Conservation (phyloP, 371 early-diverging fungal genomes). For the Capillidium rhysosporum region DNA sequence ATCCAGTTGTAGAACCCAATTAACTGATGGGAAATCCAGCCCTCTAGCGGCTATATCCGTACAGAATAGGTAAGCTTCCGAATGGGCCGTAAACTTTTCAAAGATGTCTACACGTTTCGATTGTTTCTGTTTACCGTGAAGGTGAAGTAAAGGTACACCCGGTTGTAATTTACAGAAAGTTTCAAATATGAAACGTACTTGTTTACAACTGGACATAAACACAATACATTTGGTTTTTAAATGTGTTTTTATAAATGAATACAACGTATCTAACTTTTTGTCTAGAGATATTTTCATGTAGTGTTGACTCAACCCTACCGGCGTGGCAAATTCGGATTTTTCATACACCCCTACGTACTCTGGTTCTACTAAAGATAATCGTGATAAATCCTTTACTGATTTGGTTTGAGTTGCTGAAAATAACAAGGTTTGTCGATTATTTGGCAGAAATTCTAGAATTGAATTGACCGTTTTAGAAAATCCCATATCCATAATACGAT, state of each 20-base stretch:
- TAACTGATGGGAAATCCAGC: conserved; percentile 94
- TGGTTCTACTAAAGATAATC: conserved; percentile 71
- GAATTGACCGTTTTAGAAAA: conserved; percentile 89
- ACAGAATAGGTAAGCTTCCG: conserved; percentile 60
- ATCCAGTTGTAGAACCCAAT: conserved; percentile 96
- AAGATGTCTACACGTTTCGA: conserved; percentile 78
- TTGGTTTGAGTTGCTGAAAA: conserved; percentile 96
- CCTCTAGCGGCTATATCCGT: conserved; percentile 98
- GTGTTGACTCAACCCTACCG: conserved; percentile 56
- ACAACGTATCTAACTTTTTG: conserved; percentile 78
- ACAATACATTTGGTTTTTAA: conserved; percentile 61
- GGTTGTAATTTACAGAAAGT: conserved; percentile 86
- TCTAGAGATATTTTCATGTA: conserved; percentile 64
- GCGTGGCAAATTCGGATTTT: conserved; percentile 58
- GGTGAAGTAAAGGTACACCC: conserved; percentile 71
- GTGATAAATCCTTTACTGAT: conserved; percentile 78
- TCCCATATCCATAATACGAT: conserved; percentile 86
- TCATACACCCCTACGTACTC: conserved; percentile 92
- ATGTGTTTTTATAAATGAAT: conserved; percentile 82
- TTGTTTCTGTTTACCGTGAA: conserved; percentile 95
- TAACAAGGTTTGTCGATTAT: conserved; percentile 70
- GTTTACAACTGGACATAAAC: conserved; percentile 80
- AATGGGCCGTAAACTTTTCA: conserved; percentile 54
- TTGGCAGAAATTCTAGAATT: conserved; percentile 79
- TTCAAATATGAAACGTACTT: conserved; percentile 83